phyloP scores from a whole-genome alignment of 2,329 filamentous ascomycete species.

The Sporothrix mexicana region DNA sequence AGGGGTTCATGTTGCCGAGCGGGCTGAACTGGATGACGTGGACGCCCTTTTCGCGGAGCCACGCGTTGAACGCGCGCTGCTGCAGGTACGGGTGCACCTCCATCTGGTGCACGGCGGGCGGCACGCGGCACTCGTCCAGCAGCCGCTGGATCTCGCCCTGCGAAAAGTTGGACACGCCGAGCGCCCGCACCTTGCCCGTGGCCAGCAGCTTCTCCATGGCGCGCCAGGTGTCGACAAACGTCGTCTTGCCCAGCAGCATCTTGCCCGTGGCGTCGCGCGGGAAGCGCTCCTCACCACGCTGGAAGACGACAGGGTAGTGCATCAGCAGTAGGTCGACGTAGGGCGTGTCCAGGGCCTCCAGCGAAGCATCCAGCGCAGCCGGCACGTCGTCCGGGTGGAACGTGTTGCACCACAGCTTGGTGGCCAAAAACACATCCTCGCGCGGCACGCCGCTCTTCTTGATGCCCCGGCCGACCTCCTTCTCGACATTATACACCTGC shows the following conservation, averaged over 20 bases:
- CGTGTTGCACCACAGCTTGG: constrained; percentile 34
- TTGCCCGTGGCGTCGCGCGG: constrained; percentile 60
- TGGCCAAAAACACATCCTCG: constrained; percentile 33
- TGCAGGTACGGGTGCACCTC: constrained; percentile 73
- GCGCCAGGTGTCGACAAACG: constrained; percentile 50
- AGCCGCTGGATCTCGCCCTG: constrained; percentile 51
- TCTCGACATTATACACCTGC: constrained; percentile 34
- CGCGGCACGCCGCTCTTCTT: constrained; percentile 34
- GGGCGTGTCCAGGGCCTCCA: constrained; percentile 50
- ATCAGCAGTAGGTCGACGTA: constrained; percentile 35
- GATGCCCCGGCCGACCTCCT: constrained; percentile 34
- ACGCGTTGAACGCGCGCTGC: constrained; percentile 61
- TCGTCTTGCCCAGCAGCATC: constrained; percentile 3
- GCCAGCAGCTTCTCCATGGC: constrained; percentile 50
- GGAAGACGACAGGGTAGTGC: constrained; percentile 33
- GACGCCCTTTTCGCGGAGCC: constrained; percentile 63
- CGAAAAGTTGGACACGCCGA: constrained; percentile 61
- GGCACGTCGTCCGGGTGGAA: constrained; percentile 56
- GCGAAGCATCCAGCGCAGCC: constrained; percentile 52
- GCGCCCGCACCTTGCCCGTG: constrained; percentile 51
- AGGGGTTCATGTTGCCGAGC: constrained; percentile 64
- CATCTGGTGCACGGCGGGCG: constrained; percentile 70
- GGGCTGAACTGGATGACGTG: constrained; percentile 66
- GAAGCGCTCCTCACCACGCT: constrained; percentile 55
- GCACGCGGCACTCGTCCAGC: constrained; percentile 56